A percentile compares a stretch with the other conserved stretches of the same genome.
phyloP scores from a whole-genome alignment of 352 stramenopile species.

The Thalassiosira hispida region DNA sequence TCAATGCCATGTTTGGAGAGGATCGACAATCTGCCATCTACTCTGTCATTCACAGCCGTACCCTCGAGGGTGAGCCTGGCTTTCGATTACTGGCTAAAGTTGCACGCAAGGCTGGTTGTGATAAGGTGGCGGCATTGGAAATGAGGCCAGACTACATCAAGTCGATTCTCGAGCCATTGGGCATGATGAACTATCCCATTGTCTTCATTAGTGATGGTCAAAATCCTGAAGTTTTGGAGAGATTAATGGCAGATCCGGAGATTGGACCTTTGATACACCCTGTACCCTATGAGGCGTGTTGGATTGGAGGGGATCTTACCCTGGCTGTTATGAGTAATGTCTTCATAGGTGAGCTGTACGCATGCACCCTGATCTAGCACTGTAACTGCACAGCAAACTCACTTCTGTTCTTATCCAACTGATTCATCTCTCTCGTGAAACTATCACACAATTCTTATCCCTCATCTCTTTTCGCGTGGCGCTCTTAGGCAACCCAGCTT shows the following conservation, averaged over 20 bases:
- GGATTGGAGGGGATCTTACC: conserved; percentile 44
- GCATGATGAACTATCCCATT: conserved; percentile 45
- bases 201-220: conserved; percentile 48
- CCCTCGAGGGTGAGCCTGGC: conserved; percentile 18
- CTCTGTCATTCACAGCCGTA: conserved; percentile 42
- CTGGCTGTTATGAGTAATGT: conserved; percentile 44
- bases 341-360: conserved; percentile 51
- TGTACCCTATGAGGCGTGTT: conserved; percentile 25
- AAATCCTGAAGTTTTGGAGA: conserved; percentile 22
- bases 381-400: too few relatives aligned
- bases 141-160: conserved; percentile 52
- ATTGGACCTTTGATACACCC: conserved; percentile 29
- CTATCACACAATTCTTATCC: too few relatives aligned
- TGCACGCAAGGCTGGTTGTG: conserved; percentile 11
- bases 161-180: conserved; percentile 24
- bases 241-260: conserved; percentile 34
- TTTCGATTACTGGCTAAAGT: not conserved
- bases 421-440: too few relatives aligned
- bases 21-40: conserved; percentile 24
- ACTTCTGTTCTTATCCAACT: too few relatives aligned
- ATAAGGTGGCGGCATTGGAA: conserved; percentile 28
- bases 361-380: too few relatives aligned
- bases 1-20: conserved; percentile 39
- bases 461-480: too few relatives aligned
- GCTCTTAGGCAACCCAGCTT: conserved; percentile 52